These are phyloP conservation scores for Cryptococcus sp. DNA, from an alignment of 1,284 basidiomycete species.

Conservation along the genomic window DNA sequence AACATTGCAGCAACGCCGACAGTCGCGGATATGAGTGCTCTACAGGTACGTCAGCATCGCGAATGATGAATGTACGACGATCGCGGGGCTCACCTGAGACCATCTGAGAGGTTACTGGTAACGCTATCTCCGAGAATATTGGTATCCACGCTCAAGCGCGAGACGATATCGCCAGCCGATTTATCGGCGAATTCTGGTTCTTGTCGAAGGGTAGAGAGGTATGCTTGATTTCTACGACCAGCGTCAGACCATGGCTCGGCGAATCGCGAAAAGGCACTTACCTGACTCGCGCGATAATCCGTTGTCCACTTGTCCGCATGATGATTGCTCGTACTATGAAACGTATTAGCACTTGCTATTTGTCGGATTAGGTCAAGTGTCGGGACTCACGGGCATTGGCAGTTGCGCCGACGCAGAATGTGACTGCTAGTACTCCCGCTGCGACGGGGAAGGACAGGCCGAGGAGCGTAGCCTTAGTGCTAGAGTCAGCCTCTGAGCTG, in stretches of 20 bases:
- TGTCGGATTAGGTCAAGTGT: too few relatives aligned
- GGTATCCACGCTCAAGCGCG: conserved; percentile 86
- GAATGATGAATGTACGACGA: neutral
- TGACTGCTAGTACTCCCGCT: conserved; percentile 68
- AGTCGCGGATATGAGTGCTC: conserved; percentile 79
- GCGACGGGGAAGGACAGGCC: conserved; percentile 79
- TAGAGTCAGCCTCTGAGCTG: conserved; percentile 1
- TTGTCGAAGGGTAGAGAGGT: conserved; percentile 76
- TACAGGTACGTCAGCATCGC: conserved; percentile 14
- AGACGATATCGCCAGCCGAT: conserved; percentile 92
- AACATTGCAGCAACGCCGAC: conserved; percentile 97
- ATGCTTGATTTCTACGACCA: conserved; percentile 64
- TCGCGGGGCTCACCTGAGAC: conserved; percentile 60
- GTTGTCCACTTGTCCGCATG: conserved; percentile 85
- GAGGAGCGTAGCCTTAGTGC: conserved; percentile 67
- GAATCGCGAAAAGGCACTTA: conserved; percentile 10
- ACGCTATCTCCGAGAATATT: conserved; percentile 94
- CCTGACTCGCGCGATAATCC: conserved; percentile 87
- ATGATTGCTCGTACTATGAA: conserved; percentile 70
- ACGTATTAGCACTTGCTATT: conserved; percentile 1
- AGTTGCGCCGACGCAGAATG: conserved; percentile 84
- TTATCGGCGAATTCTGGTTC: conserved; percentile 91
- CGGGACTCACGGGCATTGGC: conserved; percentile 67
- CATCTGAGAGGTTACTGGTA: conserved; percentile 89
- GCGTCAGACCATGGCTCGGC: neutral